Base-by-base conservation (phyloP, 2,329 filamentous ascomycete genomes). In the Tricladium varicosporioides region DNA sequence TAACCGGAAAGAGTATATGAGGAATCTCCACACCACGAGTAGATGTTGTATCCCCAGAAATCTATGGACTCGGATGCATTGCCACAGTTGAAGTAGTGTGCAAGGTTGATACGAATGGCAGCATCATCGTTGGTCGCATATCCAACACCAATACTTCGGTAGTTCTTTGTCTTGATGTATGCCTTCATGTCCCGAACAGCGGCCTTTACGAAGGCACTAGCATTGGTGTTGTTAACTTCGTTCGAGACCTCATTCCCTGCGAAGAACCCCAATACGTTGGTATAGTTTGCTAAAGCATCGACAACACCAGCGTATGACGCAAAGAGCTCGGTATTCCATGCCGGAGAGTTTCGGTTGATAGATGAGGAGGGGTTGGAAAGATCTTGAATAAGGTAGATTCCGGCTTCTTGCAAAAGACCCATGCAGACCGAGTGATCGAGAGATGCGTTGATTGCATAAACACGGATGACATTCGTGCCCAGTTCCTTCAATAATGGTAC, bases 11-110 rank as follows among this genome's bases (percentile, higher is more conserved):
- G 71, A 36, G 79, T 70, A 78, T 88, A 94, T 68, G 79, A 84
- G 70, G 90, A 96, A 66, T 92, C 74, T 66, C 93, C 94, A 73
- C 94, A 99, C 94, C 94, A 99, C 53, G 92, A 96, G 83, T 99
- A 99, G 78, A 97, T 96, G 82, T 99, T 99, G 87, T 97, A 97
- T 58, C 94, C 94, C 90, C 92, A 99, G 81, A 95, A 97, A 76
- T 99, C 94, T 64, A 97, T 96, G 60, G 88, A 74, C 70, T 76
- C 75, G 8, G 79, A 76, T 33, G 79, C 71, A 60, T 84, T 74
- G 59, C 92, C 90, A 72, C 94, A 99, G 81, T 96, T 92, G 79
- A 99, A 97, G 83, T 96, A 99, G 72, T 91, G 78, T 65, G 91
- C 90, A 70, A 97, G 85, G 69, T 91, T 80, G 63, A 80, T 80